Base-by-base conservation (phyloP, 306 rosid genomes). In the Sindora glabra region DNA sequence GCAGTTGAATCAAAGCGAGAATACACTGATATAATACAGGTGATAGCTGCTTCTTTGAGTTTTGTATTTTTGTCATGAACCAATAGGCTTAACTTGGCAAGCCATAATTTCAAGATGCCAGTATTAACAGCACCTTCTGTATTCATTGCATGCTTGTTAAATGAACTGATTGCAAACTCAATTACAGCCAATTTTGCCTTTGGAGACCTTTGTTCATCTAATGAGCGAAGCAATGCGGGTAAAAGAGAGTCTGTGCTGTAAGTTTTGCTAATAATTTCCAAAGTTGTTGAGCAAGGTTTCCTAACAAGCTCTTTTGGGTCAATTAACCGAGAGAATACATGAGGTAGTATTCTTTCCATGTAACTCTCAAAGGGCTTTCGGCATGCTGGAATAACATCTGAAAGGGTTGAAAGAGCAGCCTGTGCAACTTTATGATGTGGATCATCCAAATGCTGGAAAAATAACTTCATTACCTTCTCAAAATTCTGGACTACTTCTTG, bases 341-440 rank as follows among this genome's bases (percentile, higher is more conserved):
- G 99, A 16, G 99, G 99, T 36, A 94, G 65, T 62, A 94, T 94
- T 55, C 99, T 81, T 70, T 94, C 99, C 85, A 89, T 84, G 68
- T 89, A 94, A 77, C 91, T 78, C 80, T 94, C 99, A 56, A 94
- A 94, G 59, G 89, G 95, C 80, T 82, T 94, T 45, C 94, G 82
- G 75, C 95, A 89, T 49, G 91, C 69, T 68, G 91, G 86, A 84
- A 94, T 83, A 48, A 94, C 63, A 65, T 94, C 97, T 15, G 89
- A 87, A n/a, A 94, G 95, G 24, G 99, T 82, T 56, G 89, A 81
- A 66, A 94, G 99, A 66, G 97, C 97, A 61, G 97, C 99, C 72
- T 94, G 99, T 24, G 99, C 97, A 72, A 94, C 89, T 84, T 94
- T 94, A 65, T 94, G 95, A 71, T 94, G 99, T 64, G 97, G 99